These are phyloP conservation scores for Venturia effusa DNA, from an alignment of 2,329 filamentous ascomycete genomes.

Conservation along the genomic window DNA sequence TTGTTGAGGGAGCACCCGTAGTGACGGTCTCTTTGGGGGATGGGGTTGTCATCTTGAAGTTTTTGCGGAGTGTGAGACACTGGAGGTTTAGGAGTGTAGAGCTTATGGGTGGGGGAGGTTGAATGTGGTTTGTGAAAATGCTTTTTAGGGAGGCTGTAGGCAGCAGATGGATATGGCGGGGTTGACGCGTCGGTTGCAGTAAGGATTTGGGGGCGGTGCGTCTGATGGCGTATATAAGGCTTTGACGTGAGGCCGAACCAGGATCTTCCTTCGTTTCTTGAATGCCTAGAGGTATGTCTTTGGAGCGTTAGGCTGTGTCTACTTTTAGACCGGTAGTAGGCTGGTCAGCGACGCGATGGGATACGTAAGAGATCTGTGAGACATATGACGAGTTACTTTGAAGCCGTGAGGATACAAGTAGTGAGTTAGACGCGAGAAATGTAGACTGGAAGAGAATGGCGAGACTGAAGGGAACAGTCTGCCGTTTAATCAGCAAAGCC, in stretches of 20 bases:
- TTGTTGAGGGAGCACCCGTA: slow-evolving; percentile 7
- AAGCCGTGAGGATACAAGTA: background rate
- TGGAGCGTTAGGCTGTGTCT: background rate
- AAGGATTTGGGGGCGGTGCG: background rate
- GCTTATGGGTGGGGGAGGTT: background rate
- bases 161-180: background rate
- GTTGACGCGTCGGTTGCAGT: background rate
- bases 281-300: background rate
- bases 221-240: background rate
- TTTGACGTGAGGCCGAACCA: background rate
- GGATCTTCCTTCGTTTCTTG: background rate
- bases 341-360: background rate
- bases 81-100: background rate
- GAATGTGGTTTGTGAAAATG: background rate
- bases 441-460: background rate
- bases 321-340: background rate
- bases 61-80: background rate
- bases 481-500: background rate
- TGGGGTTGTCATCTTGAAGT: background rate
- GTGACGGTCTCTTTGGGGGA: background rate
- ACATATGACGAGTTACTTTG: background rate
- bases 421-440: background rate
- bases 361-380: background rate
- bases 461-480: background rate
- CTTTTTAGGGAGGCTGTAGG: background rate